A percentile compares a stretch with the other conserved stretches of the same genome.
Conservation (phyloP, 2,329 filamentous ascomycete species). For the Alternaria sp. region DNA sequence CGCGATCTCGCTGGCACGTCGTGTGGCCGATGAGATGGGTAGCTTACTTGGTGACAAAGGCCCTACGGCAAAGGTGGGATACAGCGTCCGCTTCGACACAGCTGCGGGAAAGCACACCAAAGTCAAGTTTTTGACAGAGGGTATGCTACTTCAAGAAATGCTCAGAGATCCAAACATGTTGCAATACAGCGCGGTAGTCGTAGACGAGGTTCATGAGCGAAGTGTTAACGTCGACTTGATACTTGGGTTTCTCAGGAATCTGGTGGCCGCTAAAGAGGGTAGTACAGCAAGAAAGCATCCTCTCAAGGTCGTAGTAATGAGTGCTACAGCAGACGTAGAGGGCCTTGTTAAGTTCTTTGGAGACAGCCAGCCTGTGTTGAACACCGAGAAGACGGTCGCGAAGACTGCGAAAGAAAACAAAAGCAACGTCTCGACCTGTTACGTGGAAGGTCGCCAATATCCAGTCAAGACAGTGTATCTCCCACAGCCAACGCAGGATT, state of each 20-base stretch:
- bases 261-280: constrained; percentile 71
- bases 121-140: constrained; percentile 95
- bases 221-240: constrained; percentile 94
- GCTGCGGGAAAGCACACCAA: constrained; percentile 80
- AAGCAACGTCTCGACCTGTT: constrained; percentile 58
- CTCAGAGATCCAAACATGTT: constrained; percentile 81
- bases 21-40: constrained; percentile 86
- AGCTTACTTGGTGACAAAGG: constrained; percentile 67
- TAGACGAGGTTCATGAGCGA: constrained; percentile 97
- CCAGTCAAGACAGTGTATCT: constrained; percentile 83
- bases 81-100: constrained; percentile 94
- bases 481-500: constrained; percentile 76
- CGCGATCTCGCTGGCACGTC: constrained; percentile 86
- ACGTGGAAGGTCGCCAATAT: constrained; percentile 86
- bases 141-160: constrained; percentile 94
- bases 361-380: constrained; percentile 19
- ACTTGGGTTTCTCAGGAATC: constrained; percentile 83
- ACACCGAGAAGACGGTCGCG: constrained; percentile 20
- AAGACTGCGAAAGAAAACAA: constrained; percentile 1
- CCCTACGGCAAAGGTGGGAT: constrained; percentile 76
- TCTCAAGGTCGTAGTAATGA: constrained; percentile 94
- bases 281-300: constrained; percentile 68
- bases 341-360: constrained; percentile 78
- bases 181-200: constrained; percentile 87
- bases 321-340: constrained; percentile 90